phyloP scores from a whole-genome alignment of 2,329 filamentous ascomycete species.

The Elsinoe batatas region DNA sequence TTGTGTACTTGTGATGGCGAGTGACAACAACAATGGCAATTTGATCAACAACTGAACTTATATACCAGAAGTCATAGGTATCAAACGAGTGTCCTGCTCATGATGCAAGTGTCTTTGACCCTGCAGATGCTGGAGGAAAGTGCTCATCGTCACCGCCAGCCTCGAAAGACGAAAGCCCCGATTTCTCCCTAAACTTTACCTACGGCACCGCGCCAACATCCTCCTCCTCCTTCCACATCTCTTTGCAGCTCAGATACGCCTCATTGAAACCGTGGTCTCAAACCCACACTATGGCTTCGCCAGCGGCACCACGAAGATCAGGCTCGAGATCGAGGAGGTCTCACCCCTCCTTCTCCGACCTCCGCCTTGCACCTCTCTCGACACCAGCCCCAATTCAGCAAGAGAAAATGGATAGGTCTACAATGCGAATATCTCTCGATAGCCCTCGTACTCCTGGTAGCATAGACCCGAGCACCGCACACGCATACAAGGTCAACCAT shows the following conservation, averaged over 20 bases:
- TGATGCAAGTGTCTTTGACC: neutral
- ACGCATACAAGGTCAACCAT: constrained; percentile 23
- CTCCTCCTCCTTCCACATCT: neutral
- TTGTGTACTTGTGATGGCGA: too few relatives aligned
- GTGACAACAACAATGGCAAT: too few relatives aligned
- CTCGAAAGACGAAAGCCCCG: neutral
- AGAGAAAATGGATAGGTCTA: constrained; percentile 14
- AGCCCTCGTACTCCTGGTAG: constrained; percentile 19
- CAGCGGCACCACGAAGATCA: constrained; percentile 4
- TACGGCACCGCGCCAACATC: neutral
- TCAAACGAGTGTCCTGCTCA: neutral
- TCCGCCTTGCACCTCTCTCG: constrained; percentile 51
- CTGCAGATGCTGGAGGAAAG: neutral
- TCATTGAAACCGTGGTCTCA: too few relatives aligned
- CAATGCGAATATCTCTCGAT: constrained; percentile 9
- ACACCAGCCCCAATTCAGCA: constrained; percentile 27
- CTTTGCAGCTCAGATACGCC: neutral
- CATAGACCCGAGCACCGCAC: constrained; percentile 15
- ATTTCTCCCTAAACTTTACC: constrained; percentile 3
- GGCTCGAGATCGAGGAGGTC: constrained; percentile 37
- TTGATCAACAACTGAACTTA: too few relatives aligned
- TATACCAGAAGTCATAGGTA: too few relatives aligned
- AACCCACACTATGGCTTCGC: neutral
- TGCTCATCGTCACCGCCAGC: neutral
- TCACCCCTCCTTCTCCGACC: constrained; percentile 48